These are phyloP conservation scores for Anisodus tanguticus DNA, from an alignment of 257 asterid genomes.

Conservation along the genomic window DNA sequence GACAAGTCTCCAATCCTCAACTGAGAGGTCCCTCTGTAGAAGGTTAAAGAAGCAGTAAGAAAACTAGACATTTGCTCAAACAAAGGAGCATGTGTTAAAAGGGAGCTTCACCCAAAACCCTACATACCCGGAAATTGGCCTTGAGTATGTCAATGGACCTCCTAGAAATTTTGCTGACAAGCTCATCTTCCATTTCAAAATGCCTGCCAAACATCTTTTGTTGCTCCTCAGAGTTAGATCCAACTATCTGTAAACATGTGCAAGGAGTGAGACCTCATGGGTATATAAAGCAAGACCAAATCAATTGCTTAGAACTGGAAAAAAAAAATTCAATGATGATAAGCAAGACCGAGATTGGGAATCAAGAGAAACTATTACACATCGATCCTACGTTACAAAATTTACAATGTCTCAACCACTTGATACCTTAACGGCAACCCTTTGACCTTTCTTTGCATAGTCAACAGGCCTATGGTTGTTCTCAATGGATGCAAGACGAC, in stretches of 20 bases:
- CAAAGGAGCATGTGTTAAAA: neutral
- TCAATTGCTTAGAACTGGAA: neutral
- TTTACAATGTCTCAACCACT: slow-evolving; percentile 20
- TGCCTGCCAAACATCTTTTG: slow-evolving; percentile 97
- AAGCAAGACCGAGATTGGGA: neutral
- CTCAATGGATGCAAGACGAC: slow-evolving; percentile 88
- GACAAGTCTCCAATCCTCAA: slow-evolving; percentile 74
- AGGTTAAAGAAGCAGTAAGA: neutral
- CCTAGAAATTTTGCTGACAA: slow-evolving; percentile 89
- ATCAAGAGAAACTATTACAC: neutral
- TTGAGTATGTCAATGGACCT: slow-evolving; percentile 86
- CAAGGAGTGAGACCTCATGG: slow-evolving; percentile 4
- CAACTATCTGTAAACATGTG: slow-evolving; percentile 59
- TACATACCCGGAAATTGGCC: slow-evolving; percentile 76
- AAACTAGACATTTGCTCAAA: neutral
- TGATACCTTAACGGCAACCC: slow-evolving; percentile 93
- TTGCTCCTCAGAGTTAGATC: slow-evolving; percentile 86
- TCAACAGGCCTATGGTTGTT: slow-evolving; percentile 89
- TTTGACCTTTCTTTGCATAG: slow-evolving; percentile 88
- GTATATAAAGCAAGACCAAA: neutral
- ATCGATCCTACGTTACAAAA: neutral
- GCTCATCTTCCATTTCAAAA: slow-evolving; percentile 92
- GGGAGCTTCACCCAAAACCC: neutral
- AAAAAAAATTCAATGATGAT: neutral
- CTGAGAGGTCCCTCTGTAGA: slow-evolving; percentile 72